Conservation (phyloP, 192 early-diverging fungal species). For the Geranomyces michiganensis region DNA sequence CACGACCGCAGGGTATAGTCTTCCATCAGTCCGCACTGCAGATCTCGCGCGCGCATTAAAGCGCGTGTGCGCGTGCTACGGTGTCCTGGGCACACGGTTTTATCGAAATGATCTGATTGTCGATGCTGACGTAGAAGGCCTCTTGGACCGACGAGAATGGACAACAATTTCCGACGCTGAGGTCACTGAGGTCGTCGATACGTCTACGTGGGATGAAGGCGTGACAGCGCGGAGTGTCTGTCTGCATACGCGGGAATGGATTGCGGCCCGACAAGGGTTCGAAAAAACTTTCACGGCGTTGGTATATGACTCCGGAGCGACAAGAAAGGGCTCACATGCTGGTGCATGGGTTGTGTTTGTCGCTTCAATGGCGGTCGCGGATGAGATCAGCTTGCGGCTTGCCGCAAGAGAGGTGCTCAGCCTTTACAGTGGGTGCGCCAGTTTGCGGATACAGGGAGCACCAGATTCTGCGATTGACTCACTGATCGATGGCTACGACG, state of each 20-base stretch:
- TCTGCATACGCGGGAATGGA: conserved; percentile 4
- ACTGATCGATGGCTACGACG: conserved; percentile 23
- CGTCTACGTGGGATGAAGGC: conserved; percentile 1
- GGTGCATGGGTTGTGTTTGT: conserved; percentile 32
- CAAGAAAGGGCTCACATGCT: not conserved
- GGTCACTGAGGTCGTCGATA: conserved; percentile 16
- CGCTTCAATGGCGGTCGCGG: conserved; percentile 37
- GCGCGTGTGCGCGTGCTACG: conserved; percentile 35
- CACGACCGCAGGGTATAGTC: conserved; percentile 29
- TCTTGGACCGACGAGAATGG: conserved; percentile 30
- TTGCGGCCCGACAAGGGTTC: conserved; percentile 10
- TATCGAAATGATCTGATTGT: conserved; percentile 55
- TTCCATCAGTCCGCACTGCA: not conserved
- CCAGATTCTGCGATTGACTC: conserved; percentile 1
- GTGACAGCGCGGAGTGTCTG: conserved; percentile 16
- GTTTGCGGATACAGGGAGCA: not conserved
- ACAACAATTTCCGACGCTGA: conserved; percentile 21
- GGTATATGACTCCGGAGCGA: conserved; percentile 7
- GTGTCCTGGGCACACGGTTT: conserved; percentile 48
- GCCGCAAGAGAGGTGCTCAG: conserved; percentile 41
- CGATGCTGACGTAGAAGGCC: conserved; percentile 57
- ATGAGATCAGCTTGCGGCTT: conserved; percentile 36
- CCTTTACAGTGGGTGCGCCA: conserved; percentile 38
- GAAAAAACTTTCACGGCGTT: conserved; percentile 28
- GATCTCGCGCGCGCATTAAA: conserved; percentile 34